Percentiles rank a stretch among this genome's conserved stretches.
These are phyloP conservation scores for Pachysolen tannophilus DNA, from an alignment of 805 yeast species.

Conservation along the genomic window DNA sequence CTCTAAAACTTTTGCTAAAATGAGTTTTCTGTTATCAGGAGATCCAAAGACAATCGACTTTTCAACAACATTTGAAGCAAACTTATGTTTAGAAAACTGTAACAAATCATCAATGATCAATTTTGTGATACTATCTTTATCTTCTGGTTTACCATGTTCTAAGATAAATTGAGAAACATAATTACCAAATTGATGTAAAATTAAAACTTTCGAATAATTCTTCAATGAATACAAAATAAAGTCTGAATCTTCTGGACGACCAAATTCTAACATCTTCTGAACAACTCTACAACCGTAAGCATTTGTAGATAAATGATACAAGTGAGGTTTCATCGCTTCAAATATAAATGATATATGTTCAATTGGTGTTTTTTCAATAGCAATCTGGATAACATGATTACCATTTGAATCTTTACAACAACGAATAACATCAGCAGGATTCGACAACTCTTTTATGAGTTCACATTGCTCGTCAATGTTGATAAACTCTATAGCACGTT, in stretches of 20 bases:
- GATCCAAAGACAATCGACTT: slow-evolving; percentile 58
- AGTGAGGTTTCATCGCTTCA: slow-evolving; percentile 58
- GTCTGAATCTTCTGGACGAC: slow-evolving; percentile 55
- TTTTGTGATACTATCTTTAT: slow-evolving; percentile 51
- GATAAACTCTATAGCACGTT: slow-evolving; percentile 78
- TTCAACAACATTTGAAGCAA: slow-evolving; percentile 96
- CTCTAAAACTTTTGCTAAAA: slow-evolving; percentile 60
- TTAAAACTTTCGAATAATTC: slow-evolving; percentile 62
- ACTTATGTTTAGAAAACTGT: slow-evolving; percentile 87
- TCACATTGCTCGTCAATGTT: slow-evolving; percentile 53
- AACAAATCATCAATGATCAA: slow-evolving; percentile 43
- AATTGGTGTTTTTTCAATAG: slow-evolving; percentile 81
- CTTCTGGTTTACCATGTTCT: slow-evolving; percentile 65
- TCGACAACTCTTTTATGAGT: slow-evolving; percentile 63
- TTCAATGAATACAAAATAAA: slow-evolving; percentile 65
- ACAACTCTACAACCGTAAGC: slow-evolving; percentile 98
- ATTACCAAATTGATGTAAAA: slow-evolving; percentile 96
- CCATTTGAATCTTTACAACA: slow-evolving; percentile 96
- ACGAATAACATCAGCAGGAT: slow-evolving; percentile 37
- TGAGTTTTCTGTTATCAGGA: slow-evolving; percentile 47
- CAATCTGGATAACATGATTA: slow-evolving; percentile 93
- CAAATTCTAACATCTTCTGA: slow-evolving; percentile 83
- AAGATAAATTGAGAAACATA: slow-evolving; percentile 95
- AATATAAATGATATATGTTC: slow-evolving; percentile 62
- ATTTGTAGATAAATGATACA: slow-evolving; percentile 84